Evolutionary conservation across 495 filamentous ascomycete species (phyloP).

Genomic region (Aspergillus nidulans): DNA sequence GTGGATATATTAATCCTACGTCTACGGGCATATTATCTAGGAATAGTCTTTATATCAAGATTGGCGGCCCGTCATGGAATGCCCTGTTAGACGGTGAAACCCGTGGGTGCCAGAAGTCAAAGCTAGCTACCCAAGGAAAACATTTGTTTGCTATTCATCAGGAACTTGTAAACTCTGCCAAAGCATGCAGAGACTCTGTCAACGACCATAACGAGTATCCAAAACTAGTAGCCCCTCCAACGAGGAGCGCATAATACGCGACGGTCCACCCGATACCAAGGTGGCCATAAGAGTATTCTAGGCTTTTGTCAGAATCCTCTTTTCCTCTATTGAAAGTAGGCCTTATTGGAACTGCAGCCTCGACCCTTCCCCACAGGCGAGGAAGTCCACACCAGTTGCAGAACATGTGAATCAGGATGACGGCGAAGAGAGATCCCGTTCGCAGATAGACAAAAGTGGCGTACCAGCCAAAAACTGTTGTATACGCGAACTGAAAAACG

Average conservation of each 20-base stretch:
- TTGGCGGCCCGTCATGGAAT: too few species aligned
- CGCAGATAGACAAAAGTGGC: conserved; percentile 87
- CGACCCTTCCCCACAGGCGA: conserved; percentile 75
- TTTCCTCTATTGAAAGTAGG: conserved; percentile 35
- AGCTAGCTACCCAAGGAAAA: not conserved
- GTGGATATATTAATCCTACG: not conserved
- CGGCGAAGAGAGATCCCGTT: conserved; percentile 71
- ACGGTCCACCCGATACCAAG: conserved; percentile 61
- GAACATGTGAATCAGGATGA: conserved; percentile 75
- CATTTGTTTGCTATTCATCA: not conserved
- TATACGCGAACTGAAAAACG: conserved; percentile 84
- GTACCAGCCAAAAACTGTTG: conserved; percentile 88
- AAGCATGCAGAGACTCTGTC: conserved; percentile 54
- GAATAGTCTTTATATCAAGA: too few species aligned
- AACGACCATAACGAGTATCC: conserved; percentile 64
- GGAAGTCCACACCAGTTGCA: conserved; percentile 92
- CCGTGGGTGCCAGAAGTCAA: too few species aligned
- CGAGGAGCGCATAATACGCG: conserved; percentile 69
- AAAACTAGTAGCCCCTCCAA: conserved; percentile 67
- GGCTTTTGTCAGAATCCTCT: conserved; percentile 30
- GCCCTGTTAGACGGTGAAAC: too few species aligned
- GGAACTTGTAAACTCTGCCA: conserved; percentile 22
- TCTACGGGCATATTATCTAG: not conserved
- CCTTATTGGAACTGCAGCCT: conserved; percentile 34
- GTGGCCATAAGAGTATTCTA: conserved; percentile 15